A percentile compares a stretch with the other conserved stretches of the same genome.
These are phyloP conservation scores for Corymbia maculata DNA, from an alignment of 345 rosid species.

Conservation along the genomic window DNA sequence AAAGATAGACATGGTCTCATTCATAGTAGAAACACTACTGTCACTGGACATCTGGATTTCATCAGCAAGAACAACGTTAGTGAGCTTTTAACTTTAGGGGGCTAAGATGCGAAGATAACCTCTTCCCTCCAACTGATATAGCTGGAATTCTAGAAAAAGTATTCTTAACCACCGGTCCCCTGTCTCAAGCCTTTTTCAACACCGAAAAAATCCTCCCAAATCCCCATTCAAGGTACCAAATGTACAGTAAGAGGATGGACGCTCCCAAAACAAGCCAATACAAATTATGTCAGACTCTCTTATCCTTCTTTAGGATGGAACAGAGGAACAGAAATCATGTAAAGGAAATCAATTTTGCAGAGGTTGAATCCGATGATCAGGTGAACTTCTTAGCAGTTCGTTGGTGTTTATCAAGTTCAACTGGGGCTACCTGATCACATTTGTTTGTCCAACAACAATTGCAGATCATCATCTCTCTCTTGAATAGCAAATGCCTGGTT, in stretches of 20 bases:
- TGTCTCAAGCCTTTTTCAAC: too few species aligned
- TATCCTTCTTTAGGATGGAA: too few species aligned
- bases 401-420: not conserved
- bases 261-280: too few species aligned
- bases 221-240: too few species aligned
- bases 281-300: too few species aligned
- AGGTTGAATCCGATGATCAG: not conserved
- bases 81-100: not conserved
- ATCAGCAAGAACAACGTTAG: too few species aligned
- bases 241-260: too few species aligned
- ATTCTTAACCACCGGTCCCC: not conserved
- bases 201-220: too few species aligned
- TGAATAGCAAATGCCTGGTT: not conserved
- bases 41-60: too few species aligned
- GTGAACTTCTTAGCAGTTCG: not conserved
- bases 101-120: not conserved
- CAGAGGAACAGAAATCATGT: too few species aligned
- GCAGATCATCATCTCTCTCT: not conserved
- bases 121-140: not conserved
- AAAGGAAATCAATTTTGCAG: not conserved
- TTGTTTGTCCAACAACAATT: not conserved
- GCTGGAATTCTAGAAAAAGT: not conserved
- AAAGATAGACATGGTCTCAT: not conserved
- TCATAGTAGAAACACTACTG: not conserved
- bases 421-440: not conserved